phyloP scores from a whole-genome alignment of 345 rosid species.

The Jatropha curcas region DNA sequence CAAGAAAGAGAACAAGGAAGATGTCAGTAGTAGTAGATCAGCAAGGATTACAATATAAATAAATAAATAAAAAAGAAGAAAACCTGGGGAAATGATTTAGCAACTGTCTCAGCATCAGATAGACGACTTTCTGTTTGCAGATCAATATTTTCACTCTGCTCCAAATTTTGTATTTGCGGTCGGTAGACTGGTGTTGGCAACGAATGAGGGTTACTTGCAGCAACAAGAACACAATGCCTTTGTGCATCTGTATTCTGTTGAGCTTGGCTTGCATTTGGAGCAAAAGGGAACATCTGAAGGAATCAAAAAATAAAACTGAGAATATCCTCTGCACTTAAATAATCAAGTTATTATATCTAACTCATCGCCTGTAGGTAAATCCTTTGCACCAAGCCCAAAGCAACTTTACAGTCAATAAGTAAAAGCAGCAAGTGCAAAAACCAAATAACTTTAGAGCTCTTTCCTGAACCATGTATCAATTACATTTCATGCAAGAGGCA shows the following conservation, averaged over 20 bases:
- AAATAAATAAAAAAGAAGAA: too few species aligned
- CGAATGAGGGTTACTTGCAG: constrained; percentile 88
- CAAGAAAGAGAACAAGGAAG: constrained; percentile 15
- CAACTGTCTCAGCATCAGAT: constrained; percentile 89
- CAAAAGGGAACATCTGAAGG: constrained; percentile 65
- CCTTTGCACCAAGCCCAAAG: not conserved
- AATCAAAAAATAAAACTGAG: constrained; percentile 28
- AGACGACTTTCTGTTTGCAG: constrained; percentile 61
- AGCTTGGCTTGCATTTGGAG: constrained; percentile 59
- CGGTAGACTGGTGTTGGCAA: constrained; percentile 93
- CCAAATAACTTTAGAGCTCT: not conserved
- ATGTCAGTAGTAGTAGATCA: constrained; percentile 8
- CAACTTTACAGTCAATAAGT: not conserved
- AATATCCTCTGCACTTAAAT: not conserved
- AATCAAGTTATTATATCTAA: not conserved
- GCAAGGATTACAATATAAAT: constrained; percentile 12
- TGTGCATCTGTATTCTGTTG: constrained; percentile 66
- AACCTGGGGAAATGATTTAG: constrained; percentile 75
- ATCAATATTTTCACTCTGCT: constrained; percentile 60
- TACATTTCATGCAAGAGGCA: constrained; percentile 1
- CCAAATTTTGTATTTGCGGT: constrained; percentile 65
- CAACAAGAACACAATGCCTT: constrained; percentile 86
- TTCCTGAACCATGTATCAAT: not conserved
- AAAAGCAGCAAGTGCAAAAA: not conserved
- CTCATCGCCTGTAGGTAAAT: not conserved